phyloP scores from a whole-genome alignment of 2,329 filamentous ascomycete species.

The Exserohilum turcica region DNA sequence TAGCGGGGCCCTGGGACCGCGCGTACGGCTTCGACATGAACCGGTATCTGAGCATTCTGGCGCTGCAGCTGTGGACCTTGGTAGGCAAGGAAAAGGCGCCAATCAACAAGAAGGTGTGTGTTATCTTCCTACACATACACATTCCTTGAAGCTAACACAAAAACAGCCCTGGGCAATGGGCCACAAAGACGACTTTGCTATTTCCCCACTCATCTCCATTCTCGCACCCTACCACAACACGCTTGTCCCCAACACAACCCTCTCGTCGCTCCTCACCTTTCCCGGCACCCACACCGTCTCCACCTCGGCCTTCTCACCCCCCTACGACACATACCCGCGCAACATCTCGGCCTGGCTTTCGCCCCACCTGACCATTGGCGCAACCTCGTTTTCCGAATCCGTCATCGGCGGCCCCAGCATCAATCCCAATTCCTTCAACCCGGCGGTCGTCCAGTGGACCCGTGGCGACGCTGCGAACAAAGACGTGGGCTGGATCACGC shows the following conservation, averaged over 20 bases:
- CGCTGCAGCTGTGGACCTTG: conserved; percentile 63
- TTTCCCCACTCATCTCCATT: conserved; percentile 62
- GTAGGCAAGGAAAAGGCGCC: conserved; percentile 55
- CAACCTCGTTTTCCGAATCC: conserved; percentile 62
- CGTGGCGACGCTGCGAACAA: conserved; percentile 26
- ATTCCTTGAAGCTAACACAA: background rate
- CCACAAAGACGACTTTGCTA: conserved; percentile 64
- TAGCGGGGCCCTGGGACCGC: conserved; percentile 69
- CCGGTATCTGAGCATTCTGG: conserved; percentile 63
- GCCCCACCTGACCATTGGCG: conserved; percentile 63
- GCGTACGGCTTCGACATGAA: conserved; percentile 69
- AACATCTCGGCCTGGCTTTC: conserved; percentile 66
- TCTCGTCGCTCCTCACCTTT: conserved; percentile 54
- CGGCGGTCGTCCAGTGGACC: conserved; percentile 65
- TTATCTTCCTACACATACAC: background rate
- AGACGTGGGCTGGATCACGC: conserved; percentile 36
- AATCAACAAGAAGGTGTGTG: conserved; percentile 38
- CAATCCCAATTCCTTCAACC: conserved; percentile 61
- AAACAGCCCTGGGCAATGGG: conserved; percentile 59
- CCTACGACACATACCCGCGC: conserved; percentile 61
- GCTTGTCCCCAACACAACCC: conserved; percentile 51
- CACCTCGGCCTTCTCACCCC: conserved; percentile 62
- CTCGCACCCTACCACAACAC: conserved; percentile 57
- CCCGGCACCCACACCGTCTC: conserved; percentile 59
- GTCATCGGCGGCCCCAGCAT: conserved; percentile 61